Evolutionary conservation across 2,329 filamentous ascomycete genomes (phyloP).

Genomic region (Cadophora sp.): DNA sequence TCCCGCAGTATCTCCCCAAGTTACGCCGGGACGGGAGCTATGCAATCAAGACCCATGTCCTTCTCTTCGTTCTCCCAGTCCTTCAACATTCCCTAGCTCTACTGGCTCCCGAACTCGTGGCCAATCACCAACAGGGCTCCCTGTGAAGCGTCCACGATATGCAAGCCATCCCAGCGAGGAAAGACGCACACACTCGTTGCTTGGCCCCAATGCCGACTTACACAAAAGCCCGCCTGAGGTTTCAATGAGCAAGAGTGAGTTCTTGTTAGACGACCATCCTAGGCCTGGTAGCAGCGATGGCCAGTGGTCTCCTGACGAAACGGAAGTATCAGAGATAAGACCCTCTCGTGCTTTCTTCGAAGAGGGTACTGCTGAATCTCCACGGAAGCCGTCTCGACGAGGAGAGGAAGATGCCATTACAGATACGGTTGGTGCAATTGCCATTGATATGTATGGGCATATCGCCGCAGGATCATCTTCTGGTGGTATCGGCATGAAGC

Average conservation of each 20-base stretch:
- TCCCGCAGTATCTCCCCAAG: slow-evolving; percentile 47
- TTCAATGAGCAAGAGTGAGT: slow-evolving; percentile 27
- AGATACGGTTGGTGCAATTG: slow-evolving; percentile 96
- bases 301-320: slow-evolving; percentile 35
- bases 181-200: slow-evolving; percentile 40
- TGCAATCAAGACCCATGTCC: slow-evolving; percentile 28
- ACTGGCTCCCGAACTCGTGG: slow-evolving; percentile 28
- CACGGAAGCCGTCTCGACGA: slow-evolving; percentile 18
- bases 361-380: slow-evolving; percentile 36
- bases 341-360: slow-evolving; percentile 31
- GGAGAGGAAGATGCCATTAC: slow-evolving; percentile 69
- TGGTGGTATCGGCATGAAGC: slow-evolving; percentile 98
- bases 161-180: slow-evolving; percentile 37
- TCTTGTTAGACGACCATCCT: slow-evolving; percentile 5
- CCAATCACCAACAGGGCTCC: slow-evolving; percentile 27
- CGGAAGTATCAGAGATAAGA: slow-evolving; percentile 17
- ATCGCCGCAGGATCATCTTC: slow-evolving; percentile 97
- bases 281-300: slow-evolving; percentile 38
- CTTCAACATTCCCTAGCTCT: slow-evolving; percentile 13
- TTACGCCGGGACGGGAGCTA: slow-evolving; percentile 29
- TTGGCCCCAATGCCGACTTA: slow-evolving; percentile 35
- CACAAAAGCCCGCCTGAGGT: slow-evolving; percentile 36
- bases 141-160: slow-evolving; percentile 38
- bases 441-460: slow-evolving; percentile 82
- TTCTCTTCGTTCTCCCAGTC: slow-evolving; percentile 22